Conservation (phyloP, 768 basidiomycete genomes). For the Trametes cubensis region DNA sequence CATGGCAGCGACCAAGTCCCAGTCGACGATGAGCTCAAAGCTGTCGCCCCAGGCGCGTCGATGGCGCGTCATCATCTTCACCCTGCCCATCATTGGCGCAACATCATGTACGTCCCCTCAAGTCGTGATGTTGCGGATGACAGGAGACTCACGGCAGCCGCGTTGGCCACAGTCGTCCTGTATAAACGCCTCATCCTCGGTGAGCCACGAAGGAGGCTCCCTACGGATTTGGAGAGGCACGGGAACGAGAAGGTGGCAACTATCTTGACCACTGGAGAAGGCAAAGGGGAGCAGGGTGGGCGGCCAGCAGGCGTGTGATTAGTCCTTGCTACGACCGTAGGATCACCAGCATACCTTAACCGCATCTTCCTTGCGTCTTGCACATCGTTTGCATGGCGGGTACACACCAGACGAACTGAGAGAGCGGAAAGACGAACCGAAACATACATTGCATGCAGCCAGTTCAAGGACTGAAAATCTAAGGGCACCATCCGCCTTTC, state of each 20-base stretch:
- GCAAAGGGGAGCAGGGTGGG: not conserved
- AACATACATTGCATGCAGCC: constrained; percentile 21
- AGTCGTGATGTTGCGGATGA: not conserved
- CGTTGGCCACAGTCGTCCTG: constrained; percentile 51
- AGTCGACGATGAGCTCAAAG: constrained; percentile 31
- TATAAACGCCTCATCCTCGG: constrained; percentile 65
- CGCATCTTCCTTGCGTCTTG: not conserved
- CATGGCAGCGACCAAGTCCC: constrained; percentile 1
- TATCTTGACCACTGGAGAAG: constrained; percentile 11
- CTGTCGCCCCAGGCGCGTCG: constrained; percentile 49
- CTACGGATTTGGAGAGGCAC: constrained; percentile 24
- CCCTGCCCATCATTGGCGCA: constrained; percentile 65
- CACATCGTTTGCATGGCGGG: not conserved
- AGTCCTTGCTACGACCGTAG: not conserved
- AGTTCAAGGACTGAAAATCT: constrained; percentile 9
- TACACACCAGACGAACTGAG: not conserved
- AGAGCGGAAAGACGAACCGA: constrained; percentile 5
- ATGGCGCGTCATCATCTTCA: constrained; percentile 58
- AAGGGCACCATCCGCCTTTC: not conserved
- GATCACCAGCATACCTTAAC: not conserved
- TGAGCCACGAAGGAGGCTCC: constrained; percentile 48
- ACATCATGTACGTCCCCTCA: constrained; percentile 56
- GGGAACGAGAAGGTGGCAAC: constrained; percentile 17
- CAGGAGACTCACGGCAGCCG: constrained; percentile 9
- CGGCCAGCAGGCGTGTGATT: not conserved